Conservation (phyloP, 768 basidiomycete species). For the Agrocybe chaxingu region DNA sequence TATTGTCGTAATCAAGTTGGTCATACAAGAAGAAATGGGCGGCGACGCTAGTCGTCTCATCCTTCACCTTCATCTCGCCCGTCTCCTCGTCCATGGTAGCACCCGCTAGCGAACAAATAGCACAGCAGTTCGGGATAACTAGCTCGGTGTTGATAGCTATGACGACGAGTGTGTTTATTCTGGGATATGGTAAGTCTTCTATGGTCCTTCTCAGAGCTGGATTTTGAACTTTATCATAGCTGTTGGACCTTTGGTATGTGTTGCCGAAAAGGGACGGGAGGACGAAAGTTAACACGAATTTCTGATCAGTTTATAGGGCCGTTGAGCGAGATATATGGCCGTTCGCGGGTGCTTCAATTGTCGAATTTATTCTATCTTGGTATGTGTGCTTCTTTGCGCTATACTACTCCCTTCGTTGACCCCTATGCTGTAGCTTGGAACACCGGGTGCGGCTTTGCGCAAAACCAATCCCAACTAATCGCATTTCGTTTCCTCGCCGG, state of each 20-base stretch:
- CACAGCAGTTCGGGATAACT: slow-evolving; percentile 51
- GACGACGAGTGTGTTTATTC: slow-evolving; percentile 49
- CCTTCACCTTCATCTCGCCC: slow-evolving; percentile 66
- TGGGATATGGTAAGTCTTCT: slow-evolving; percentile 50
- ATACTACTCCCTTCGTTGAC: neutral
- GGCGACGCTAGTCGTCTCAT: slow-evolving; percentile 59
- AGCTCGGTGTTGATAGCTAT: slow-evolving; percentile 47
- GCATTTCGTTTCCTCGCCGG: slow-evolving; percentile 70
- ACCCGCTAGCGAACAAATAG: slow-evolving; percentile 54
- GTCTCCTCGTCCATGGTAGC: slow-evolving; percentile 76
- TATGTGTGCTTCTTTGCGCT: slow-evolving; percentile 19
- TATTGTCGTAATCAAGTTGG: no score
- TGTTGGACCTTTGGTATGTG: slow-evolving; percentile 44
- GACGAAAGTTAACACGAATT: neutral
- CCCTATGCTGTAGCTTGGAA: slow-evolving; percentile 46
- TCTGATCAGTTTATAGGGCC: slow-evolving; percentile 47
- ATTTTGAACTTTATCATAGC: slow-evolving; percentile 28
- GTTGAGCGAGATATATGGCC: slow-evolving; percentile 69
- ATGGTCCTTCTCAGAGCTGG: neutral
- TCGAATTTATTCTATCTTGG: slow-evolving; percentile 69
- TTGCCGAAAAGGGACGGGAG: no score
- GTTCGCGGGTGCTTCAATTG: slow-evolving; percentile 55
- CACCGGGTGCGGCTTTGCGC: slow-evolving; percentile 61
- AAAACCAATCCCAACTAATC: slow-evolving; percentile 53
- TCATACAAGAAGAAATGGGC: slow-evolving; percentile 57